Conservation (phyloP, 768 basidiomycete species). For the Coprinellus micaceus region DNA sequence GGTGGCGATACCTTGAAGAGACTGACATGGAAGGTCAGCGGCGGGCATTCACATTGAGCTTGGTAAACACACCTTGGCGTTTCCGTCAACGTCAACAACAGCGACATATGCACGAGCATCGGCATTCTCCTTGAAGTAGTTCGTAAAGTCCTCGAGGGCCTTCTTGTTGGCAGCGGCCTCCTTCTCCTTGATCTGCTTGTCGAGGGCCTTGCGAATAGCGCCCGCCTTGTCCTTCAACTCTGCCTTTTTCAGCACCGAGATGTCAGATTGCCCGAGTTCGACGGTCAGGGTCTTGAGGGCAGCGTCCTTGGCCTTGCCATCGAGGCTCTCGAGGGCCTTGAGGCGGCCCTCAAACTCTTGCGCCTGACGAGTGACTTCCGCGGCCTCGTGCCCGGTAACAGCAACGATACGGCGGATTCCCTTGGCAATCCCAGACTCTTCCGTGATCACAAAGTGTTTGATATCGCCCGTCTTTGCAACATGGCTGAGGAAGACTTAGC, state of each 20-base stretch:
- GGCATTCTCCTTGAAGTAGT: conserved; percentile 76
- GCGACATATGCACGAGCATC: conserved; percentile 69
- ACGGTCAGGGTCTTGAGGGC: conserved; percentile 77
- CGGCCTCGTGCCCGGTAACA: conserved; percentile 91
- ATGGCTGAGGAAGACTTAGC: conserved; percentile 49
- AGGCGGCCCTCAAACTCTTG: conserved; percentile 60
- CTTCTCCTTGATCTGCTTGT: conserved; percentile 80
- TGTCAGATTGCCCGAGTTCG: conserved; percentile 84
- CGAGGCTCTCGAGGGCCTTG: conserved; percentile 52
- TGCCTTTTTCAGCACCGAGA: conserved; percentile 81
- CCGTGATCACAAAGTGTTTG: conserved; percentile 91
- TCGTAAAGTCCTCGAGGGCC: conserved; percentile 62
- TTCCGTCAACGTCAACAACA: conserved; percentile 73
- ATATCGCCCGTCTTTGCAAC: conserved; percentile 96
- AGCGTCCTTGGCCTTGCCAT: conserved; percentile 82
- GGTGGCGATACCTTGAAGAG: conserved; percentile 68
- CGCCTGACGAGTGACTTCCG: conserved; percentile 70
- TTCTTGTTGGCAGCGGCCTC: conserved; percentile 74
- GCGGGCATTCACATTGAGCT: background rate
- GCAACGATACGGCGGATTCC: conserved; percentile 94
- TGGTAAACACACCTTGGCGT: conserved; percentile 62
- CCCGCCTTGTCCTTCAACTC: conserved; percentile 72
- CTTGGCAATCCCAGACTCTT: conserved; percentile 97
- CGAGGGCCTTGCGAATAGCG: conserved; percentile 73
- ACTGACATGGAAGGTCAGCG: conserved; percentile 35